Evolutionary conservation across 2,329 filamentous ascomycete species (phyloP).

Genomic region (Fusarium sp.): DNA sequence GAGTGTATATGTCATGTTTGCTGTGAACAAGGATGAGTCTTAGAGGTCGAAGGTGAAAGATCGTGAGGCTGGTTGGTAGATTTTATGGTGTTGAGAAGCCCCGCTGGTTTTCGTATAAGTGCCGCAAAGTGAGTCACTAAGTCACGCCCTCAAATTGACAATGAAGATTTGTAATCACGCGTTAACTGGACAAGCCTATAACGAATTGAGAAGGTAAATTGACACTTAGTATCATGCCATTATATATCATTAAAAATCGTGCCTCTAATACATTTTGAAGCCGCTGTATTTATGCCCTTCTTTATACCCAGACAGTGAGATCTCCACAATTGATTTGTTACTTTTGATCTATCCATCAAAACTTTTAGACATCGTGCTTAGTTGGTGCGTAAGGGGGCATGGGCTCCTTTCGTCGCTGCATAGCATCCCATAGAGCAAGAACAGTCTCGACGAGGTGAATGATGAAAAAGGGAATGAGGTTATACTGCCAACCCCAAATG

Average conservation of each 20-base stretch:
- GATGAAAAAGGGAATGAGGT: slow-evolving; percentile 49
- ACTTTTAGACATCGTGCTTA: slow-evolving; percentile 1
- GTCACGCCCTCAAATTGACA: slow-evolving; percentile 15
- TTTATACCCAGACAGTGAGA: background rate
- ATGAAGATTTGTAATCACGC: slow-evolving; percentile 27
- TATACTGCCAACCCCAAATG: slow-evolving; percentile 49
- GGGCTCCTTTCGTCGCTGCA: slow-evolving; percentile 21
- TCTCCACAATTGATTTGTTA: background rate
- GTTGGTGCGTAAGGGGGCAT: background rate
- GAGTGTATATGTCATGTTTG: slow-evolving; percentile 54
- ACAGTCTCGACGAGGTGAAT: slow-evolving; percentile 45
- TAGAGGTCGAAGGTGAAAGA: rapidly evolving
- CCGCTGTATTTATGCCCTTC: background rate
- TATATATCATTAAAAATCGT: background rate
- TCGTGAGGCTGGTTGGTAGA: background rate
- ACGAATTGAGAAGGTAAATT: background rate
- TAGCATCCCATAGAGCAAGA: slow-evolving; percentile 42
- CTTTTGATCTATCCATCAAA: background rate
- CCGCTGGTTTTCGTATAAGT: slow-evolving; percentile 2
- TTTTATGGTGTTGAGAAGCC: slow-evolving; percentile 23
- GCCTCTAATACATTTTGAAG: slow-evolving; percentile 1
- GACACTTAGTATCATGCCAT: background rate
- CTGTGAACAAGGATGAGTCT: background rate
- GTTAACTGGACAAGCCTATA: background rate
- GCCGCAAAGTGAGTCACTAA: slow-evolving; percentile 17